Evolutionary conservation across 2,329 filamentous ascomycete species (phyloP).

Genomic region (Rutstroemia sp.): DNA sequence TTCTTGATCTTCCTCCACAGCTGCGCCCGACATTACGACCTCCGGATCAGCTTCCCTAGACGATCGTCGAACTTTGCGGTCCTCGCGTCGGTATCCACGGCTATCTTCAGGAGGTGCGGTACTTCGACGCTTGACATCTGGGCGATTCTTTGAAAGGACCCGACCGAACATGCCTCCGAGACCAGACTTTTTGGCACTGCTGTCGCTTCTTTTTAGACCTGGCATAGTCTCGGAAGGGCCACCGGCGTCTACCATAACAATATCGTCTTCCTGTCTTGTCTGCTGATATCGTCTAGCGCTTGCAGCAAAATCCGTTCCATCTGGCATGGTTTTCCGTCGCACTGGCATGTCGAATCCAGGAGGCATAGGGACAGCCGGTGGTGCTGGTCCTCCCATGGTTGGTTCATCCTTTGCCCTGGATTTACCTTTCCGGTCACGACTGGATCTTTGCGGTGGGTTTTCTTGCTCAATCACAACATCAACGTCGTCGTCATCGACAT

Average conservation of each 20-base stretch:
- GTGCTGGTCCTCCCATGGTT: slow-evolving; percentile 16
- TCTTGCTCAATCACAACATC: slow-evolving; percentile 43
- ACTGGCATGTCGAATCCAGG: slow-evolving; percentile 23
- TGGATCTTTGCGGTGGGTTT: slow-evolving; percentile 40
- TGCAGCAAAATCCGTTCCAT: slow-evolving; percentile 28
- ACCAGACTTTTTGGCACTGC: slow-evolving; percentile 52
- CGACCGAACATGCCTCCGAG: slow-evolving; percentile 57
- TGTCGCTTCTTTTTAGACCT: slow-evolving; percentile 50
- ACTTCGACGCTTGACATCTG: slow-evolving; percentile 42
- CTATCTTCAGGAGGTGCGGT: slow-evolving; percentile 47
- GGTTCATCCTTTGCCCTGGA: slow-evolving; percentile 35
- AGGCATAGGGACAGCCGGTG: slow-evolving; percentile 28
- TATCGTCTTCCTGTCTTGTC: slow-evolving; percentile 56
- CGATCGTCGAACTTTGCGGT: slow-evolving; percentile 30
- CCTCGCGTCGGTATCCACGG: slow-evolving; percentile 28
- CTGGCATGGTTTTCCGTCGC: slow-evolving; percentile 19
- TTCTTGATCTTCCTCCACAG: slow-evolving; percentile 51
- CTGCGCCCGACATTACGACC: slow-evolving; percentile 35
- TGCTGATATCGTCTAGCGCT: slow-evolving; percentile 48
- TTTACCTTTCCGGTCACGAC: slow-evolving; percentile 34
- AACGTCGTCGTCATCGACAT: slow-evolving; percentile 38
- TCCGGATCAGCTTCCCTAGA: slow-evolving; percentile 39
- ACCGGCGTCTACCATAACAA: slow-evolving; percentile 47
- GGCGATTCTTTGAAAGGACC: slow-evolving; percentile 33
- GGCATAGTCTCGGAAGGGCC: slow-evolving; percentile 35